Percentiles rank a stretch among this genome's conserved stretches.
phyloP scores from a whole-genome alignment of 495 filamentous ascomycete genomes.

The Lophium mytilinum region DNA sequence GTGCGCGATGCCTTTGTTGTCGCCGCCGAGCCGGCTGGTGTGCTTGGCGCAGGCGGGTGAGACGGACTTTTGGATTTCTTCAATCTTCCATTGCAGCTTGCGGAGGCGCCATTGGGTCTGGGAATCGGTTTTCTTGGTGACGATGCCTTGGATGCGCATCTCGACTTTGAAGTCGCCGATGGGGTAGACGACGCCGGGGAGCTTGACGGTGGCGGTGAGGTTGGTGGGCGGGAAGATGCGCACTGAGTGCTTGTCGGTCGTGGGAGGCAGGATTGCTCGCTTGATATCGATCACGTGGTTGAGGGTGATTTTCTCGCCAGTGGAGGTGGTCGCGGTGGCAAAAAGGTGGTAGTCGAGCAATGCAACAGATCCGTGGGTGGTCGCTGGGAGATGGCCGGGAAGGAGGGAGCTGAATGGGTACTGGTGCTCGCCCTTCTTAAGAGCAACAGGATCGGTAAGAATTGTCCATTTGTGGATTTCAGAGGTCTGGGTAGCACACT shows the following conservation, averaged over 20 bases:
- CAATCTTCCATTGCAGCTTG: constrained; percentile 86
- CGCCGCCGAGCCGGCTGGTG: constrained; percentile 58
- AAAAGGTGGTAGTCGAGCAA: constrained; percentile 70
- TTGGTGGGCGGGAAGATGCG: constrained; percentile 96
- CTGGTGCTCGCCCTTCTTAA: constrained; percentile 59
- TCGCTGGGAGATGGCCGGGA: constrained; percentile 77
- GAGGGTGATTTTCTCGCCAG: constrained; percentile 57
- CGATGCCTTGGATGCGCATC: constrained; percentile 72
- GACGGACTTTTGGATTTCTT: constrained; percentile 72
- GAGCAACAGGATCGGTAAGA: constrained; percentile 54
- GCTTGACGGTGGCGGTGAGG: constrained; percentile 70
- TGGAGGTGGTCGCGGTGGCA: constrained; percentile 56
- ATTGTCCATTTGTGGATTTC: constrained; percentile 74
- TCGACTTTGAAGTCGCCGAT: constrained; percentile 73
- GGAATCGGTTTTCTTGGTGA: constrained; percentile 46
- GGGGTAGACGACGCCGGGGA: constrained; percentile 77
- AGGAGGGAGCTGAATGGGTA: constrained; percentile 92
- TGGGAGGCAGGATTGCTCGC: constrained; percentile 62
- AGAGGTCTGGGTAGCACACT: constrained; percentile 60
- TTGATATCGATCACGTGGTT: constrained; percentile 58
- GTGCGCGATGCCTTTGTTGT: constrained; percentile 68
- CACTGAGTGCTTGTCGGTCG: constrained; percentile 64
- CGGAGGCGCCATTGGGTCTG: constrained; percentile 79
- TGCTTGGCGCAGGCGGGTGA: constrained; percentile 78
- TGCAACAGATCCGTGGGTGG: constrained; percentile 62